Evolutionary conservation across 2,329 filamentous ascomycete species (phyloP).

Genomic region (Cladorrhinum sp.): DNA sequence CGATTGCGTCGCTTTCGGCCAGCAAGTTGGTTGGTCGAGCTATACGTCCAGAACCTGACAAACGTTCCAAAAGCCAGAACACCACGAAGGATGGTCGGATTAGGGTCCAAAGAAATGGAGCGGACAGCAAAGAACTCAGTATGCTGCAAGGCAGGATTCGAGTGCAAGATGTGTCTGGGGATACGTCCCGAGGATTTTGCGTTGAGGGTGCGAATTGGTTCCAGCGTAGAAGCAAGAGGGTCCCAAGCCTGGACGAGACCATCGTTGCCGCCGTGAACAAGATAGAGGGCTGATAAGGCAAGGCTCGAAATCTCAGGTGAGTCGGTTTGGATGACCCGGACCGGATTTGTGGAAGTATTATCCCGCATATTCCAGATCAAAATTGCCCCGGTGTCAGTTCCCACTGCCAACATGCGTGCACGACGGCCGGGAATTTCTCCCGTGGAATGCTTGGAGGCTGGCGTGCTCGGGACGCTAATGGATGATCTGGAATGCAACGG

Average conservation of each 20-base stretch:
- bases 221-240: conserved; percentile 74
- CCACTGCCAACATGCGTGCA: conserved; percentile 75
- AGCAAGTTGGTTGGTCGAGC: conserved; percentile 72
- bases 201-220: conserved; percentile 82
- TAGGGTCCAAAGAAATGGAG: conserved; percentile 81
- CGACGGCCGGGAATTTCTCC: conserved; percentile 79
- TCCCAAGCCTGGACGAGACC: conserved; percentile 97
- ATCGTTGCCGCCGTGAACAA: conserved; percentile 92
- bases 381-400: conserved; percentile 74
- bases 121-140: conserved; percentile 79
- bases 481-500: conserved; percentile 57
- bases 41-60: conserved; percentile 91
- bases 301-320: conserved; percentile 83
- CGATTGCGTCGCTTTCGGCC: conserved; percentile 76
- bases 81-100: conserved; percentile 79
- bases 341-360: conserved; percentile 56
- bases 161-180: conserved; percentile 63
- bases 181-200: conserved; percentile 79
- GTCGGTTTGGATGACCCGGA: conserved; percentile 84
- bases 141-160: conserved; percentile 58
- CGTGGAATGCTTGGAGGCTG: conserved; percentile 38
- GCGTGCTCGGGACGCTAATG: conserved; percentile 48
- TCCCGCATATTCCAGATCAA: conserved; percentile 83
- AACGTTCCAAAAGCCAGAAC: conserved; percentile 84
- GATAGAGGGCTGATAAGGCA: conserved; percentile 77